Conservation (phyloP, 495 filamentous ascomycete genomes). For the Baudoinia panamericana region DNA sequence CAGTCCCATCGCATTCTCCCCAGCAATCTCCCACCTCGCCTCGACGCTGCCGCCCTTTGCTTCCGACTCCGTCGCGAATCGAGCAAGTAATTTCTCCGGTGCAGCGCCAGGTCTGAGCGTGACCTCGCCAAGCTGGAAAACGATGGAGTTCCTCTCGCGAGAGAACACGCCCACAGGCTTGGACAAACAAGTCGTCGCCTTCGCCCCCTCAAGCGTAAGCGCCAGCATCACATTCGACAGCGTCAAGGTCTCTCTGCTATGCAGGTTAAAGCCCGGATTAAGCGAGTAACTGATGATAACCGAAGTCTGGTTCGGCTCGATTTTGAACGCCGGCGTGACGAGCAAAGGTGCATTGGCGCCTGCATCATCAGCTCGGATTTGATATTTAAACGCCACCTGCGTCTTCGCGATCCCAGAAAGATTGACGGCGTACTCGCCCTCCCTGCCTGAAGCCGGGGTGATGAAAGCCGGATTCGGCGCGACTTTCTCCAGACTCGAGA, state of each 20-base stretch:
- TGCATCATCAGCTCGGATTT: constrained; percentile 61
- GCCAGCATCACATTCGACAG: constrained; percentile 73
- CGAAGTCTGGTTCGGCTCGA: constrained; percentile 67
- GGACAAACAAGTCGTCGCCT: constrained; percentile 48
- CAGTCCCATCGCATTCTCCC: constrained; percentile 35
- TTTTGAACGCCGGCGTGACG: constrained; percentile 69
- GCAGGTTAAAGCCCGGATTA: constrained; percentile 53
- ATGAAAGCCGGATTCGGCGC: constrained; percentile 89
- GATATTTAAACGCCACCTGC: constrained; percentile 85
- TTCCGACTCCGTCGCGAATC: constrained; percentile 64
- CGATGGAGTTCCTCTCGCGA: constrained; percentile 74
- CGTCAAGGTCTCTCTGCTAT: constrained; percentile 36
- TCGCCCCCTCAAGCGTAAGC: constrained; percentile 59
- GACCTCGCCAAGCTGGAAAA: constrained; percentile 79
- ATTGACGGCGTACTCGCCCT: constrained; percentile 72
- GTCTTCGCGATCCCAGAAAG: constrained; percentile 56
- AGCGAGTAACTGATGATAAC: constrained; percentile 73
- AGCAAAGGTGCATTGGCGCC: constrained; percentile 63
- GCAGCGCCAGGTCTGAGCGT: constrained; percentile 41
- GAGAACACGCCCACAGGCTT: constrained; percentile 69
- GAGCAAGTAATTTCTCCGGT: constrained; percentile 59
- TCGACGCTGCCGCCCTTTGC: constrained; percentile 67
- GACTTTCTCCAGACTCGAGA: constrained; percentile 79
- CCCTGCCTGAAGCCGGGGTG: constrained; percentile 49
- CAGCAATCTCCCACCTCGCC: constrained; percentile 63